These are phyloP conservation scores for Monosporascus sp. DNA, from an alignment of 2,329 filamentous ascomycete genomes.

Conservation along the genomic window DNA sequence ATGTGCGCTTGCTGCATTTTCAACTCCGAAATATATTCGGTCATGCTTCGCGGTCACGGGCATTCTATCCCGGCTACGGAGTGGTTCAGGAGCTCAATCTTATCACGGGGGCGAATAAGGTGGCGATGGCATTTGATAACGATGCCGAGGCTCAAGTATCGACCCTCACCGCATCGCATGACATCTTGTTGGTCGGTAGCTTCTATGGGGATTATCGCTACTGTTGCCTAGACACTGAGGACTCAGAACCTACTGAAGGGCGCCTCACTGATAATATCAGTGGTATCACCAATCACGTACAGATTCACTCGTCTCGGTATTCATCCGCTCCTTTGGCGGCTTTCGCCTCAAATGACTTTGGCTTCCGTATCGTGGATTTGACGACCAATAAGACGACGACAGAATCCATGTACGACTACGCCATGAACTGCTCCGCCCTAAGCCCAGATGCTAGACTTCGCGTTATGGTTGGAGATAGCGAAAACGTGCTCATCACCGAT, in stretches of 20 bases:
- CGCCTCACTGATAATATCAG: constrained; percentile 43
- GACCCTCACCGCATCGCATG: constrained; percentile 46
- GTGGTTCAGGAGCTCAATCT: constrained; percentile 50
- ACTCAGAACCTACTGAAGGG: constrained; percentile 35
- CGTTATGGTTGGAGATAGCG: constrained; percentile 65
- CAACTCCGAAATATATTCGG: constrained; percentile 60
- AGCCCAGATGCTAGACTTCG: constrained; percentile 68
- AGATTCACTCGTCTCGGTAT: constrained; percentile 49
- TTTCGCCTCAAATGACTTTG: constrained; percentile 58
- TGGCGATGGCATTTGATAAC: constrained; percentile 39
- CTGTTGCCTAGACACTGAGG: constrained; percentile 38
- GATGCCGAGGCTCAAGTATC: constrained; percentile 39
- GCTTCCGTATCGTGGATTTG: constrained; percentile 55
- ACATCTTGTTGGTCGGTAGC: constrained; percentile 54
- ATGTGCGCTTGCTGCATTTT: constrained; percentile 57
- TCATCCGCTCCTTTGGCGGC: constrained; percentile 50
- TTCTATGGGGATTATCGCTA: constrained; percentile 53
- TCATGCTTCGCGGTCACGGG: constrained; percentile 47
- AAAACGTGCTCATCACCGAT: constrained; percentile 61
- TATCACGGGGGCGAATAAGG: constrained; percentile 38
- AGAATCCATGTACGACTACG: constrained; percentile 47
- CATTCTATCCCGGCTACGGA: constrained; percentile 50
- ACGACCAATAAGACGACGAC: constrained; percentile 53
- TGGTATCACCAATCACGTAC: constrained; percentile 61
- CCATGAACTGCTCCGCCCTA: constrained; percentile 68